Conservation (phyloP, 2,329 filamentous ascomycete species). For the Fusarium metavorans region DNA sequence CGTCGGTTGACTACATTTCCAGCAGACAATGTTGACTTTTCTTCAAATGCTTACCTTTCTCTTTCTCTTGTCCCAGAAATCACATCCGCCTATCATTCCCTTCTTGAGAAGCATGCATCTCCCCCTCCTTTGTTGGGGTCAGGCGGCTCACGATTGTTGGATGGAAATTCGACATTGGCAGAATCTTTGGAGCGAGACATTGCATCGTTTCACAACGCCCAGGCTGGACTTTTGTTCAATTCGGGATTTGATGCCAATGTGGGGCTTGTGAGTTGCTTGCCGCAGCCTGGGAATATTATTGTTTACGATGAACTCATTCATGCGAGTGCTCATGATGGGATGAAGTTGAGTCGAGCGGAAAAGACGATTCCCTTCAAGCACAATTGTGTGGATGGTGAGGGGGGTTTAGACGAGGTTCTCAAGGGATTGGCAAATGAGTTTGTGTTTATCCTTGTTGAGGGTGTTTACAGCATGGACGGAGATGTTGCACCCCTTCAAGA, state of each 20-base stretch:
- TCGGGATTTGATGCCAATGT: conserved; percentile 76
- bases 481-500: conserved; percentile 74
- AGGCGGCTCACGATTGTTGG: conserved; percentile 65
- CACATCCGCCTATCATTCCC: conserved; percentile 73
- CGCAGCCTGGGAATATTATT: conserved; percentile 71
- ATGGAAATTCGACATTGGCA: conserved; percentile 61
- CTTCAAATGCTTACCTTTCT: conserved; percentile 84
- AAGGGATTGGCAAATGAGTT: conserved; percentile 52
- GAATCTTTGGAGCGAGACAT: conserved; percentile 61
- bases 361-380: conserved; percentile 66
- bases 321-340: conserved; percentile 83
- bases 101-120: conserved; percentile 43
- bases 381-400: conserved; percentile 57
- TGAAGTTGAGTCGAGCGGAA: conserved; percentile 71
- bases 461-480: conserved; percentile 87
- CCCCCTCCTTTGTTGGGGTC: conserved; percentile 56
- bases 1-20: conserved; percentile 69
- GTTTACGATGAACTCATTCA: conserved; percentile 83
- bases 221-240: conserved; percentile 63
- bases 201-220: conserved; percentile 60
- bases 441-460: conserved; percentile 77
- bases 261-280: conserved; percentile 70
- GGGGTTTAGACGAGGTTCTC: conserved; percentile 49
- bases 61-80: conserved; percentile 65
- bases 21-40: conserved; percentile 78